These are phyloP conservation scores for Zanthoxylum bungeanum DNA, from an alignment of 345 rosid genomes.

Conservation along the genomic window DNA sequence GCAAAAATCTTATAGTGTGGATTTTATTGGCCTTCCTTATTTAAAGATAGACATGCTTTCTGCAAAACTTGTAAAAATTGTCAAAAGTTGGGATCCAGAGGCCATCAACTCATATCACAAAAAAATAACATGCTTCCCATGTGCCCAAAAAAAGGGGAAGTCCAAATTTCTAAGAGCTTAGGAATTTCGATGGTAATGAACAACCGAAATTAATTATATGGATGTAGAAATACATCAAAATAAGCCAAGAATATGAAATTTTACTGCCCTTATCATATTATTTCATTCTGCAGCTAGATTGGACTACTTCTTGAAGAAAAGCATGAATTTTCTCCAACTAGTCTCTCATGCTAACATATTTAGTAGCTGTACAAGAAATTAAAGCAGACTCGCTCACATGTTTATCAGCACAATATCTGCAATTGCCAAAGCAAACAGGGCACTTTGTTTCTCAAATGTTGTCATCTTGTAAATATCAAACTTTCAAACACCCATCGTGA, in stretches of 20 bases:
- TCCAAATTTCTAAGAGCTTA: not conserved
- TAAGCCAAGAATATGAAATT: too few relatives aligned
- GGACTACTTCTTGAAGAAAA: not conserved
- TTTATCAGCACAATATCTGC: conserved; percentile 76
- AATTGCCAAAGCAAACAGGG: conserved; percentile 65
- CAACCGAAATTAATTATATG: not conserved
- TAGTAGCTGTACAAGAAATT: not conserved
- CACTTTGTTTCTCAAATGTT: conserved; percentile 79
- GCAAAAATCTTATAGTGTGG: too few relatives aligned
- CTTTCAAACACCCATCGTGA: not conserved
- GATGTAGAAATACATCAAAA: too few relatives aligned
- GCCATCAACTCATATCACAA: not conserved
- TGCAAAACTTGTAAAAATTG: too few relatives aligned
- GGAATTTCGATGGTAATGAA: not conserved
- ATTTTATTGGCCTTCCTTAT: too few relatives aligned
- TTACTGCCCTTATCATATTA: too few relatives aligned
- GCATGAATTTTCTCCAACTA: not conserved
- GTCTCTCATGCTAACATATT: not conserved
- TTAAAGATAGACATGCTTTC: too few relatives aligned
- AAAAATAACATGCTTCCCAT: not conserved
- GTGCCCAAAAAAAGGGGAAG: not conserved
- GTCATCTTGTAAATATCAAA: conserved; percentile 56
- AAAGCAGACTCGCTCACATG: conserved; percentile 74
- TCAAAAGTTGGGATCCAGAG: too few relatives aligned
- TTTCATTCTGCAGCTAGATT: not conserved